Evolutionary conservation across 805 yeast species (phyloP).

Genomic region (Candida ovalis): DNA sequence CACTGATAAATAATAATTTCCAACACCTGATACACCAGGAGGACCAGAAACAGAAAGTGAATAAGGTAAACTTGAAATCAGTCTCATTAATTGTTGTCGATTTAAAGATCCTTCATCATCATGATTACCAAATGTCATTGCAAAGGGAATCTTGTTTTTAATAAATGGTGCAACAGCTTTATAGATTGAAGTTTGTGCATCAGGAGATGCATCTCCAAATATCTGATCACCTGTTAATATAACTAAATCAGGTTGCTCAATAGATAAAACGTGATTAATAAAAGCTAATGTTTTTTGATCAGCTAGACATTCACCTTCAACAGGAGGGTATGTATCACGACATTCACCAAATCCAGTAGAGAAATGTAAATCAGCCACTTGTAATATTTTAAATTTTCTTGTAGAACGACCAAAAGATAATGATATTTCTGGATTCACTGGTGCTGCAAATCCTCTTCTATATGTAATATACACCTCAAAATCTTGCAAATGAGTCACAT

Average conservation of each 20-base stretch:
- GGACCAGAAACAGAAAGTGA: constrained; percentile 65
- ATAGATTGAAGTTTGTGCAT: constrained; percentile 75
- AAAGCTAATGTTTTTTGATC: constrained; percentile 69
- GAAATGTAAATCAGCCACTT: constrained; percentile 88
- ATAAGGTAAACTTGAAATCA: constrained; percentile 60
- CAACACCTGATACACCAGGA: constrained; percentile 68
- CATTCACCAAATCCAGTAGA: constrained; percentile 83
- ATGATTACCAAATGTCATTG: constrained; percentile 87
- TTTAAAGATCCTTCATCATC: constrained; percentile 80
- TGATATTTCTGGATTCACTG: constrained; percentile 4
- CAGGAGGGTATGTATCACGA: constrained; percentile 60
- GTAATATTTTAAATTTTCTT: constrained; percentile 71
- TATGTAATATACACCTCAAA: constrained; percentile 32
- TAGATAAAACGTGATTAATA: constrained; percentile 57
- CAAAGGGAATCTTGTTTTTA: constrained; percentile 69
- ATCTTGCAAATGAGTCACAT: constrained; percentile 7
- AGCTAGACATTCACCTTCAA: constrained; percentile 59
- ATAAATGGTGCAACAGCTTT: constrained; percentile 75
- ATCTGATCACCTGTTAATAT: constrained; percentile 91
- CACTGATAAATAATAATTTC: constrained; percentile 67
- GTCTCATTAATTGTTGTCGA: constrained; percentile 56
- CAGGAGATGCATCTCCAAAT: constrained; percentile 76
- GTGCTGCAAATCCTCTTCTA: constrained; percentile 23
- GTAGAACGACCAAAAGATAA: constrained; percentile 18
- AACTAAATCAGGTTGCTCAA: constrained; percentile 80